A percentile compares a stretch with the other conserved stretches of the same genome.
phyloP scores from a whole-genome alignment of 257 asterid genomes.

The Buddleja alternifolia region DNA sequence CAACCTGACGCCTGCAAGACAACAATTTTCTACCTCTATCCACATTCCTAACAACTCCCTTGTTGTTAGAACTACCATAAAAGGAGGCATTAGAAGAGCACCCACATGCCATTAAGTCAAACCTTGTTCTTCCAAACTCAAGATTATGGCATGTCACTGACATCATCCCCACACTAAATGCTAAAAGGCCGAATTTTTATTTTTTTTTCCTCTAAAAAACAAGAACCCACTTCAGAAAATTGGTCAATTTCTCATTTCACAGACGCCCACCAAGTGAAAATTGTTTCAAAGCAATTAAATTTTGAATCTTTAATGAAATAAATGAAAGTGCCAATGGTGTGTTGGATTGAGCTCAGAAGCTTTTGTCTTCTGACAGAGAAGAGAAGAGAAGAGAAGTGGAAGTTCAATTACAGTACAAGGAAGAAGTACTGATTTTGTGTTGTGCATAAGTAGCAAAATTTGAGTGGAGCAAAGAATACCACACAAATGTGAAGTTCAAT shows the following conservation, averaged over 20 bases:
- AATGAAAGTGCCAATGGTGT: constrained; percentile 22
- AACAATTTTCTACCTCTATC: constrained; percentile 48
- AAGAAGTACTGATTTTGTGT: constrained; percentile 18
- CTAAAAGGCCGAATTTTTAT: constrained; percentile 22
- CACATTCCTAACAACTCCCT: constrained; percentile 51
- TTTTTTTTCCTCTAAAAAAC: constrained; percentile 23
- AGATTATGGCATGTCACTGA: constrained; percentile 72
- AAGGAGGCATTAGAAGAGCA: constrained; percentile 68
- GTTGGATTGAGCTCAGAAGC: constrained; percentile 16
- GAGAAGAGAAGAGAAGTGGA: constrained; percentile 23
- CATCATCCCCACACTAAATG: constrained; percentile 52
- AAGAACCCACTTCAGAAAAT: constrained; percentile 51
- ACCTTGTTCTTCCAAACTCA: constrained; percentile 61
- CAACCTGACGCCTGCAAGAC: constrained; percentile 56
- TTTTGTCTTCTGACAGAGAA: constrained; percentile 14
- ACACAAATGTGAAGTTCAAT: constrained; percentile 16
- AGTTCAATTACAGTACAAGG: constrained; percentile 17
- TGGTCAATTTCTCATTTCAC: constrained; percentile 37
- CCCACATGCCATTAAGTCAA: constrained; percentile 68
- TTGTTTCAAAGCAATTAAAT: constrained; percentile 1
- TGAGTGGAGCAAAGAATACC: constrained; percentile 49
- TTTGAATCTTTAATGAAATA: constrained; percentile 13
- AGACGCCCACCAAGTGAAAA: constrained; percentile 21
- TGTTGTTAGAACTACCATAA: constrained; percentile 43
- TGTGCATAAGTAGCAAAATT: constrained; percentile 27